Evolutionary conservation across 2,329 filamentous ascomycete genomes (phyloP), one percentile per base, ranked within the genome.

Genomic region (Claviceps purpurea): DNA sequence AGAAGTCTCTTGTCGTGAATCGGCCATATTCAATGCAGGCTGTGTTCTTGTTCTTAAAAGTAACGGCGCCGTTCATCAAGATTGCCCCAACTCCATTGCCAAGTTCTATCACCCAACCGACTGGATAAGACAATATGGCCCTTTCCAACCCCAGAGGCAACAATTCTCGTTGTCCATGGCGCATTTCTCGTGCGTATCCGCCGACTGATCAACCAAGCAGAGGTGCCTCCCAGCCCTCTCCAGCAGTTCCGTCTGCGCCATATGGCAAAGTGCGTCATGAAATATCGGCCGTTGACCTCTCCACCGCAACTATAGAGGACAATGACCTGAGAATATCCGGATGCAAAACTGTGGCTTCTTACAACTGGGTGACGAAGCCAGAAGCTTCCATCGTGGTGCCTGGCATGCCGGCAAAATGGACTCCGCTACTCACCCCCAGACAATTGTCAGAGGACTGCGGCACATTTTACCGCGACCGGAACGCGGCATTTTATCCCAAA

Each of bases 391-490:
- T 47, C n/a, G 3, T 16, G 45, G 30, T 47, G 4, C 45, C 45
- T 37, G 45, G 75, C n/a, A 68, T 65, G 56, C 77, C 76, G 13
- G 70, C 74, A 2, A 47, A 34, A 61, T 80, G 76, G 75, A 72
- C 70, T 1, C 75, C 76, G 1, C 65, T 66, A 1, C 8, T 55
- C 0, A 39, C 58, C 4, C 59, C 68, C 8, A 56, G 52, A 16
- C 56, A 62, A 39, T 62, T 78, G 11, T 37, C 2, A 2, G 61
- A 73, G 57, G 79, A 82, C 55, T 59, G 55, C 7, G 75, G 74
- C 2, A 57, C 65, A 0, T 81, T 74, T 57, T 79, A 70, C 54
- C 74, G 76, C 3, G 78, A 82, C 57, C 61, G 66, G 2, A 82
- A 82, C 54, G 72, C 76, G 0, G 75, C 75, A 0, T 67, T 65